These are phyloP conservation scores for Blastobotrys ciferrii DNA, from an alignment of 1,139 yeast genomes.

Conservation along the genomic window DNA sequence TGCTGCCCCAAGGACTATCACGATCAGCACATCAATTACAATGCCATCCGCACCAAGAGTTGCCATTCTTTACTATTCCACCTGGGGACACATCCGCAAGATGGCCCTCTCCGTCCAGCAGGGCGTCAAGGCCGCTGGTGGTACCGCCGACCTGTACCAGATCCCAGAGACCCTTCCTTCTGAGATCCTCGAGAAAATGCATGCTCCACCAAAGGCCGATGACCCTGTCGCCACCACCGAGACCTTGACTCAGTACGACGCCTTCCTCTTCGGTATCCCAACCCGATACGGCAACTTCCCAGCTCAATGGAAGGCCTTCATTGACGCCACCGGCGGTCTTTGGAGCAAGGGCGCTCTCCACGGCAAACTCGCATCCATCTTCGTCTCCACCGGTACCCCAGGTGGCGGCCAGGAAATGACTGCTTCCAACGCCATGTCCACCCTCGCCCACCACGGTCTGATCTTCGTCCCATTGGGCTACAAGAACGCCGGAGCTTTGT, in stretches of 20 bases:
- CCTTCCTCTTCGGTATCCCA: slow-evolving; percentile 62
- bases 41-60: slow-evolving; percentile 4
- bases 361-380: slow-evolving; percentile 59
- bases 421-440: slow-evolving; percentile 48
- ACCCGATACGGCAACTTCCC: slow-evolving; percentile 63
- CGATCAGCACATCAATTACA: not conserved
- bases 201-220: slow-evolving; percentile 51
- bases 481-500: slow-evolving; percentile 48
- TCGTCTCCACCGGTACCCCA: slow-evolving; percentile 55
- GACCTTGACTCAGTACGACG: slow-evolving; percentile 55
- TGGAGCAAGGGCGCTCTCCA: slow-evolving; percentile 58
- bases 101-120: slow-evolving; percentile 55
- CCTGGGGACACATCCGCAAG: slow-evolving; percentile 58
- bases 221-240: slow-evolving; percentile 53
- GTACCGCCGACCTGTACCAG: slow-evolving; percentile 56
- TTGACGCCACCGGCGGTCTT: slow-evolving; percentile 59
- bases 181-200: slow-evolving; percentile 48
- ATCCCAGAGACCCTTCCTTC: slow-evolving; percentile 57
- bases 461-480: slow-evolving; percentile 62
- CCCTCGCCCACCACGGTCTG: slow-evolving; percentile 61
- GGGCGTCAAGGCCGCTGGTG: slow-evolving; percentile 62
- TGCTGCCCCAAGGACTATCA: not conserved
- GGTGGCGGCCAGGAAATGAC: slow-evolving; percentile 70
- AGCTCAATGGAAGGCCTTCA: slow-evolving; percentile 61
- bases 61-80: slow-evolving; percentile 54